phyloP scores from a whole-genome alignment of 768 basidiomycete genomes.

The Auricularia sp. region DNA sequence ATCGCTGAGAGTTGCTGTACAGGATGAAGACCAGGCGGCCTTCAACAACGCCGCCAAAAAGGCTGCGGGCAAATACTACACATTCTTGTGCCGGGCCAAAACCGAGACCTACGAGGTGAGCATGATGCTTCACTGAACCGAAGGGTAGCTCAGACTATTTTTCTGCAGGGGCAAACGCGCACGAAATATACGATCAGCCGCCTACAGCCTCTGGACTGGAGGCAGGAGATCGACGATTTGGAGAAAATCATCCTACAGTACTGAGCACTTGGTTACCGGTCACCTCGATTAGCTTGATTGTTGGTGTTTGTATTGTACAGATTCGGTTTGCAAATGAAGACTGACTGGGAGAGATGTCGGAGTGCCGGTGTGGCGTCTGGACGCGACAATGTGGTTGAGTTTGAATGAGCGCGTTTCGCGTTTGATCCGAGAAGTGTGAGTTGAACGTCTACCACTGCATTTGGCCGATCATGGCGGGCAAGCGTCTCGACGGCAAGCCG shows the following conservation, averaged over 20 bases:
- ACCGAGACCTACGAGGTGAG: conserved; percentile 74
- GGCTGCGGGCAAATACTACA: conserved; percentile 61
- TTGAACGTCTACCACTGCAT: no score
- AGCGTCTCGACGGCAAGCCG: neutral
- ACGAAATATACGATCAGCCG: conserved; percentile 64
- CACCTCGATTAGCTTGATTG: no score
- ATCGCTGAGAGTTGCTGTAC: neutral
- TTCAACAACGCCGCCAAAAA: conserved; percentile 51
- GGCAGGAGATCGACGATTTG: no score
- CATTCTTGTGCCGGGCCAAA: conserved; percentile 79
- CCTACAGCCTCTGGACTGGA: no score
- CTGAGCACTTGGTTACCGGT: no score
- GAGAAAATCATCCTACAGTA: no score
- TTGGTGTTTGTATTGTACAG: neutral
- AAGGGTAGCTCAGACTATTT: conserved; percentile 1
- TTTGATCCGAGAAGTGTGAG: no score
- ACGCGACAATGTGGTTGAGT: neutral
- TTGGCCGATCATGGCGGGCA: neutral
- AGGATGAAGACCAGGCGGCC: conserved; percentile 47
- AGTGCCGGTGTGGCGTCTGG: neutral
- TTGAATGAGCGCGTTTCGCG: no score
- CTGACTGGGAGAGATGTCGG: no score
- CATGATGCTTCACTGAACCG: conserved; percentile 15
- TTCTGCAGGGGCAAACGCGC: conserved; percentile 59
- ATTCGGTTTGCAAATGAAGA: no score